Base-by-base conservation (phyloP, 345 rosid genomes). In the Citrus hindsii region DNA sequence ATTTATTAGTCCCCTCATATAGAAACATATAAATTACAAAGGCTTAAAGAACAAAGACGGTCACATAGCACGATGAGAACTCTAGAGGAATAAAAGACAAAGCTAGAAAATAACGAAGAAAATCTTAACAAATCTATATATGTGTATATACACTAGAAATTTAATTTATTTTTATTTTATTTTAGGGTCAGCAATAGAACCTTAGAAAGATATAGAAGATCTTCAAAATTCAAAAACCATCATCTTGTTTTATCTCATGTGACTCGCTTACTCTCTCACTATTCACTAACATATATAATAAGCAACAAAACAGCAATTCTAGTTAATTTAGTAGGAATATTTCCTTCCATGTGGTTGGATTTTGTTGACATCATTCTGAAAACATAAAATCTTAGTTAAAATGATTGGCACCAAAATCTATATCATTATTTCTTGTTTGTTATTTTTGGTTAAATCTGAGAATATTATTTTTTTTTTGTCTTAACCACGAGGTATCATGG, bases 201-300 rank as follows among this genome's bases (percentile, higher is more conserved):
- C 82, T 84, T 79, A 62, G 83, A 81, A 83, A 83, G 83, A 81
- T 87, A 79, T 83, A 37, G 79, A 59, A 81, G 69, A 87, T 83
- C 84, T 85, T 83, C 40, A 25, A 53, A 53, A 19, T 68, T 14
- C 58, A 79, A 69, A 77, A 58, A 67, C 64, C 4, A n/a, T 69
- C 51, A 62, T 60, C 74, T 21, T 73, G 40, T 27, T 75, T 81
- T 40, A 68, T 79, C 79, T 81, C 76, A 79, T 83, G 73, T 71
- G 79, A 66, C 80, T n/a, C 75, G 71, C 72, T 76, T 81, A 40
- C 67, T 48, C 75, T 55, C 61, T 32, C 73, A 62, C 51, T 28
- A n/a, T 55, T 38, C 73, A 67, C 51, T 35, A n/a, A 72, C 12
- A 58, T 4, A 32, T 32, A 4, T 37, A 4, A 13, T 21, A 62